phyloP scores from a whole-genome alignment of 768 basidiomycete genomes.

The Termitomyces sp. region DNA sequence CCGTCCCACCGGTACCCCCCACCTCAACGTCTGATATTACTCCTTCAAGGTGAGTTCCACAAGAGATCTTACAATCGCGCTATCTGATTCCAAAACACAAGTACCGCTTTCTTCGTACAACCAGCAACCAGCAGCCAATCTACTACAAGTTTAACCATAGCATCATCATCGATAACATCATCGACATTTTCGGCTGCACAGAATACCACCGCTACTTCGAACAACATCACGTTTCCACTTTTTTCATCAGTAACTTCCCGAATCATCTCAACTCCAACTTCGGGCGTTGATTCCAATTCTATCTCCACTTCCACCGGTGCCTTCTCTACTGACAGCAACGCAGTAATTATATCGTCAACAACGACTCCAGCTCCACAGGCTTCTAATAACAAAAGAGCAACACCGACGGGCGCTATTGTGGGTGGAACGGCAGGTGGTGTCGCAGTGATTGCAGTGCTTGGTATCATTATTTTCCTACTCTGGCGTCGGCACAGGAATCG shows the following conservation, averaged over 20 bases:
- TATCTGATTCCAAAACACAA: neutral
- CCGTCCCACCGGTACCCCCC: neutral
- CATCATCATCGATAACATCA: neutral
- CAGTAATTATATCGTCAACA: neutral
- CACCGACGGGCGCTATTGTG: neutral
- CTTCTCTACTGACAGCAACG: neutral
- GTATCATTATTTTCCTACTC: neutral
- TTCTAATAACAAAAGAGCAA: neutral
- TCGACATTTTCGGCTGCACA: neutral
- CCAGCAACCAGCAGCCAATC: neutral
- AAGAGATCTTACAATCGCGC: neutral
- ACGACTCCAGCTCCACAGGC: neutral
- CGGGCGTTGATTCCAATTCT: neutral
- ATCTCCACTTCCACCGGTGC: neutral
- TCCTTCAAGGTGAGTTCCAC: neutral
- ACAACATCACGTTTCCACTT: neutral
- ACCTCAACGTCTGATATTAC: neutral
- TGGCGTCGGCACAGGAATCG: neutral
- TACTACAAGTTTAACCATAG: neutral
- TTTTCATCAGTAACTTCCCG: neutral
- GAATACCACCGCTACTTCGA: neutral
- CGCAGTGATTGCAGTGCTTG: neutral
- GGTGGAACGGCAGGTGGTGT: constrained; percentile 7
- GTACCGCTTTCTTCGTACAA: neutral
- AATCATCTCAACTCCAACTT: neutral